phyloP scores from a whole-genome alignment of 257 asterid species.

The Galeopsis tetrahit region DNA sequence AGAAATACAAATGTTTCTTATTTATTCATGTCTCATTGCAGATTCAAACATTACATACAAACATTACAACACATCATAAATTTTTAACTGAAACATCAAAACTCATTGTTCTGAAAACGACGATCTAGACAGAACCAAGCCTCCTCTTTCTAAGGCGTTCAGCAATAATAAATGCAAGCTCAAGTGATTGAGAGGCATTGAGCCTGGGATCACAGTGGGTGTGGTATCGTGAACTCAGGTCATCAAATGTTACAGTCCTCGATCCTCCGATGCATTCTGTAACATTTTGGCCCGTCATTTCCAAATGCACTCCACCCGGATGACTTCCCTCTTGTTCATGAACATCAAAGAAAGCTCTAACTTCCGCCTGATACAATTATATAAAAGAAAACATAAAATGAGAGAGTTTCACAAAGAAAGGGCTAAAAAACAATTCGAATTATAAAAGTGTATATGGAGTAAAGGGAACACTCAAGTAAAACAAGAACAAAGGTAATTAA shows the following conservation, averaged over 20 bases:
- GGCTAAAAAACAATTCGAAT: too few species aligned
- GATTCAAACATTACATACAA: too few species aligned
- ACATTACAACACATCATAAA: too few species aligned
- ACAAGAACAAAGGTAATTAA: too few species aligned
- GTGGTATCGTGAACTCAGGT: conserved; percentile 80
- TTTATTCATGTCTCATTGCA: too few species aligned
- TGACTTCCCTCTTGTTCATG: conserved; percentile 92
- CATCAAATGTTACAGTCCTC: conserved; percentile 73
- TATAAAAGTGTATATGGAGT: too few species aligned
- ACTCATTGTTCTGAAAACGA: too few species aligned
- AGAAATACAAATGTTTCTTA: too few species aligned
- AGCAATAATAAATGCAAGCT: conserved; percentile 74
- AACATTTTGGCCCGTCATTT: conserved; percentile 91
- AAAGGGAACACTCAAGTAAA: too few species aligned
- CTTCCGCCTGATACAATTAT: conserved; percentile 60
- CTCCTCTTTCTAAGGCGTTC: conserved; percentile 82
- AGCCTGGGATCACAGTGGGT: conserved; percentile 87
- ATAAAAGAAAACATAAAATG: too few species aligned
- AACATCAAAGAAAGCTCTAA: conserved; percentile 85
- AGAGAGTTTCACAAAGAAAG: too few species aligned
- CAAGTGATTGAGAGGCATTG: conserved; percentile 80
- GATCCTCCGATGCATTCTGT: conserved; percentile 93
- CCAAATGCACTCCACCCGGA: conserved; percentile 83
- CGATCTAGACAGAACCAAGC: conserved; percentile 39
- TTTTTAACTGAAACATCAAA: too few species aligned